These are phyloP conservation scores for Saposhnikovia divaricata DNA, from an alignment of 129 eudicot species.

Conservation along the genomic window DNA sequence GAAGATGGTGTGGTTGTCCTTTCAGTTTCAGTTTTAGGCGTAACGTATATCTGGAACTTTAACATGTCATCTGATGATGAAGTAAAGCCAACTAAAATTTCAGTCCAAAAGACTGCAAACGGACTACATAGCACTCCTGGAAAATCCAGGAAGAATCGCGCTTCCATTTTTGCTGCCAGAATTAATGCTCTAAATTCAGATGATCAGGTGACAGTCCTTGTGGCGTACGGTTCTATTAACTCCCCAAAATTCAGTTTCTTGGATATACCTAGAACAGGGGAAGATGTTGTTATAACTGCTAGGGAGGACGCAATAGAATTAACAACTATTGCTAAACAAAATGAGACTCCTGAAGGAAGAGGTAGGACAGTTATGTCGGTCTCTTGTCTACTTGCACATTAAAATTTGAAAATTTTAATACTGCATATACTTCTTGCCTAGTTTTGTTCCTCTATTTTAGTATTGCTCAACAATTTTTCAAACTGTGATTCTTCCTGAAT, in stretches of 20 bases:
- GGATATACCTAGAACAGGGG: conserved; percentile 31
- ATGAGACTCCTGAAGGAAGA: conserved; percentile 20
- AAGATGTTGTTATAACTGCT: conserved; percentile 36
- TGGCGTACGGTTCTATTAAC: conserved; percentile 37
- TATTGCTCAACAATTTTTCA: not conserved
- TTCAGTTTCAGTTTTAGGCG: conserved; percentile 44
- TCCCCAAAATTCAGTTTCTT: conserved; percentile 29
- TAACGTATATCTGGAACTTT: conserved; percentile 45
- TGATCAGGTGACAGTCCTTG: conserved; percentile 15
- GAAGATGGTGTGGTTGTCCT: conserved; percentile 35
- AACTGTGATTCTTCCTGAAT: not conserved
- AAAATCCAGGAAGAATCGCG: conserved; percentile 25
- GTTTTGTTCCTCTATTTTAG: not conserved
- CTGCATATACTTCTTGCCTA: not conserved
- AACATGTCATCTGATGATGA: conserved; percentile 23
- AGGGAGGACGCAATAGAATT: conserved; percentile 13
- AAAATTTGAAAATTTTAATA: not conserved
- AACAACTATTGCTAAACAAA: conserved; percentile 13
- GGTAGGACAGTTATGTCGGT: conserved; percentile 20
- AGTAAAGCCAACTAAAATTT: conserved; percentile 35
- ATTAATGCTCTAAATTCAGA: conserved; percentile 21
- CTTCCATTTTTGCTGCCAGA: conserved; percentile 38
- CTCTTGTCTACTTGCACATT: not conserved
- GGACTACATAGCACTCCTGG: conserved; percentile 15
- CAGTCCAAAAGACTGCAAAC: conserved; percentile 25